Base-by-base conservation (phyloP, 2,329 filamentous ascomycete species). In the Penicillium frequentans region DNA sequence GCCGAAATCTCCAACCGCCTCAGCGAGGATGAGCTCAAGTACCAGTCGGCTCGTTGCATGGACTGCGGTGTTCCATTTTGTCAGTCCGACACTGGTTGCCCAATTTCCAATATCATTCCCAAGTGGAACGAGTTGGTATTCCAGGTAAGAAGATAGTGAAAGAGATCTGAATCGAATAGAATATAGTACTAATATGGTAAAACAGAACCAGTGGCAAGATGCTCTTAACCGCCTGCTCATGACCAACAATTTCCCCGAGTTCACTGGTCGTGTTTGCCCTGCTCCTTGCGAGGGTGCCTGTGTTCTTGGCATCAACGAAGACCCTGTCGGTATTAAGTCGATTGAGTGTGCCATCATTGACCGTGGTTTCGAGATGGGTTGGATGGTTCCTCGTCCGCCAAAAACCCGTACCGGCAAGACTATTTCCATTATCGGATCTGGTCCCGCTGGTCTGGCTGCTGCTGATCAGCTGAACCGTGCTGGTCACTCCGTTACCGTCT, bases 231-330 rank as follows among this genome's bases (percentile, higher is more conserved):
- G 91, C 58, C 83, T 98, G 11, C 82, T 97, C 53, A 93, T 96
- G 90, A 97, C 93, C 64, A 97, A 98, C 82, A 97, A 97, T 79
- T 97, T 98, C 83, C 93, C 93, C 4, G 93, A 98, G 73, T 97
- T 97, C 76, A 98, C 93, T 67, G 93, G 93, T 55, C 93, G 93
- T 80, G 93, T 97, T 57, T 98, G 93, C 77, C 93, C 93, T 57
- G 93, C 93, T 70, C 93, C 93, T 76, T 98, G 93, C 69, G 93
- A 98, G 77, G 93, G 93, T 75, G 92, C 93, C 57, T 98, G 93
- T 71, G 93, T 97, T 58, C 84, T 98, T 46, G 93, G 93, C 48
- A 98, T 98, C 79, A 97, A 96, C 70, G 93, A 96, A 73, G 93
- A 97, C 66, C 93, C 93, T 4, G 93, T 98, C 39, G 93, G 93